phyloP scores from a whole-genome alignment of 2,329 filamentous ascomycete genomes.

The Periconia macrospinosa region DNA sequence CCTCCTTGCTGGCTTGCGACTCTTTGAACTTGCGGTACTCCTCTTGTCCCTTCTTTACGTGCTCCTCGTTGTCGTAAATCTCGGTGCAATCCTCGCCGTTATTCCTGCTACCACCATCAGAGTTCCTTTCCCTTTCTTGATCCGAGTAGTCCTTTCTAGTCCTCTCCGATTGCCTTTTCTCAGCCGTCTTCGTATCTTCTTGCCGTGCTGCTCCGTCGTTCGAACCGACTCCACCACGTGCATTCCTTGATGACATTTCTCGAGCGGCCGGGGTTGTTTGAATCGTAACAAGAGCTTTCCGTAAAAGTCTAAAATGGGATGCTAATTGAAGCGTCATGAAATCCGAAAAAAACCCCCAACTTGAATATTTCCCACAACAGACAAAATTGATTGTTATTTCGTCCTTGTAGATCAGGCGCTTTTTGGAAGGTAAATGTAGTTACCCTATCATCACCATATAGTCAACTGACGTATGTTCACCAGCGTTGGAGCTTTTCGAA shows the following conservation, averaged over 20 bases:
- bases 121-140: conserved; percentile 26
- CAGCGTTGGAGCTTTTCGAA: background rate
- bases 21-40: conserved; percentile 34
- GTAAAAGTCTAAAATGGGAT: background rate
- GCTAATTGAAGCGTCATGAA: background rate
- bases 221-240: background rate
- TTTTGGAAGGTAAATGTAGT: conserved; percentile 2
- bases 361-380: background rate
- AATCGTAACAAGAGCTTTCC: background rate
- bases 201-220: background rate
- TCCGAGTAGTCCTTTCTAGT: conserved; percentile 54
- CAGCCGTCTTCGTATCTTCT: conserved; percentile 48
- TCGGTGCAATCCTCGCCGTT: conserved; percentile 33
- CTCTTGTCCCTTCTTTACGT: conserved; percentile 25
- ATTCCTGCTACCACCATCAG: conserved; percentile 14
- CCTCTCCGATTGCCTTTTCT: conserved; percentile 55
- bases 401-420: too few relatives aligned
- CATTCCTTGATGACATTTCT: background rate
- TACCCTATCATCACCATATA: conserved; percentile 9
- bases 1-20: conserved; percentile 11
- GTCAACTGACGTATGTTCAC: conserved; percentile 16
- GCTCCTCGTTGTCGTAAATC: conserved; percentile 34
- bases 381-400: conserved; percentile 1
- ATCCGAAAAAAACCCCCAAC: too few relatives aligned
- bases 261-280: too few relatives aligned